These are phyloP conservation scores for Blastomyces percursus DNA, from an alignment of 2,329 filamentous ascomycete species.

Conservation along the genomic window DNA sequence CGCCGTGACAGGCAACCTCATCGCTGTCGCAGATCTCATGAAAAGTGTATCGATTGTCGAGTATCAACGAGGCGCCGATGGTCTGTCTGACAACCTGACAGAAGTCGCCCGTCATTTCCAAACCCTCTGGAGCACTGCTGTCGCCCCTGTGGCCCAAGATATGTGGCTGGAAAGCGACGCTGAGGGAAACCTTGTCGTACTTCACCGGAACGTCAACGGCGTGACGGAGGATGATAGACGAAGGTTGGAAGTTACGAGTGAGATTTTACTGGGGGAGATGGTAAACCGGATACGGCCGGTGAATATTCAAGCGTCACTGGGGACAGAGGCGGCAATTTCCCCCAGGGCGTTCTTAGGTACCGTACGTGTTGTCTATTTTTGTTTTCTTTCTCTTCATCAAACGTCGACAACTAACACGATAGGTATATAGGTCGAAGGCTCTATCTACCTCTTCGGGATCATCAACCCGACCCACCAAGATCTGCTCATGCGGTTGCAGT, in stretches of 20 bases:
- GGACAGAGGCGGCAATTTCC: constrained; percentile 57
- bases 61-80: constrained; percentile 49
- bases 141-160: constrained; percentile 59
- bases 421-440: constrained; percentile 62
- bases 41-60: constrained; percentile 76
- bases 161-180: constrained; percentile 76
- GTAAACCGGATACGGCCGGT: constrained; percentile 78
- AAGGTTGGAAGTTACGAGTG: constrained; percentile 61
- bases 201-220: constrained; percentile 61
- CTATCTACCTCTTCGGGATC: constrained; percentile 77
- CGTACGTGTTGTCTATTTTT: constrained; percentile 42
- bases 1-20: constrained; percentile 59
- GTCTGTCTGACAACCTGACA: constrained; percentile 50
- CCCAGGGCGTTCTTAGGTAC: constrained; percentile 84
- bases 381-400: not conserved
- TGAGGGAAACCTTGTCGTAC: constrained; percentile 73
- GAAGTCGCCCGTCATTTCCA: constrained; percentile 74
- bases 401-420: not conserved
- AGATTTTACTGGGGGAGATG: constrained; percentile 82
- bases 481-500: constrained; percentile 71
- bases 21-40: constrained; percentile 86
- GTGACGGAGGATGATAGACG: constrained; percentile 63
- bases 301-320: constrained; percentile 52
- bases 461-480: constrained; percentile 64
- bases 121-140: constrained; percentile 68